A percentile compares a stretch with the other conserved stretches of the same genome.
These are phyloP conservation scores for Crithidia brevicula DNA, from an alignment of 208 protist genomes.

Conservation along the genomic window DNA sequence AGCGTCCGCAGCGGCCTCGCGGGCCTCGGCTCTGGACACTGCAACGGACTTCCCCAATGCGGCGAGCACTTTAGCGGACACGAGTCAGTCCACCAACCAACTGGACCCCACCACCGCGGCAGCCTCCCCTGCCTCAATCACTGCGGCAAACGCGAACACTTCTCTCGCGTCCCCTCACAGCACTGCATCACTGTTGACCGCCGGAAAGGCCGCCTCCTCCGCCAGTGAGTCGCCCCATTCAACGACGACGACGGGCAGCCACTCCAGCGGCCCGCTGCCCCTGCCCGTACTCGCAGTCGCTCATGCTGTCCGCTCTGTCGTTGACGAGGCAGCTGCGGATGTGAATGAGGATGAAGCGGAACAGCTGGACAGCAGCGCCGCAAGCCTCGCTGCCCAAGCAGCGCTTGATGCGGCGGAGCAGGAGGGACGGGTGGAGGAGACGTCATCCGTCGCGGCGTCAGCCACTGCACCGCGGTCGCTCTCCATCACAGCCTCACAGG, in stretches of 20 bases:
- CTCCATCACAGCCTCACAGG: conserved; percentile 6
- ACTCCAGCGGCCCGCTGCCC: no score
- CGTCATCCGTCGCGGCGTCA: background rate
- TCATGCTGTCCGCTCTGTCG: background rate
- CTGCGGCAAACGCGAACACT: no score
- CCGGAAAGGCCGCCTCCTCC: background rate
- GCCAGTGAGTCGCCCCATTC: background rate
- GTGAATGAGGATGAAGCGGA: conserved; percentile 8
- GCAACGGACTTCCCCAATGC: background rate
- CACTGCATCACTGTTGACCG: background rate
- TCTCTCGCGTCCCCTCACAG: background rate
- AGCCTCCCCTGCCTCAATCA: no score
- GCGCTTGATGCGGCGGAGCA: conserved; percentile 34
- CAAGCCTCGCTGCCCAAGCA: conserved; percentile 27
- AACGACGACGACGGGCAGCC: background rate
- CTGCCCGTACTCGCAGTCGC: no score
- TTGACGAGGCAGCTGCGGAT: background rate
- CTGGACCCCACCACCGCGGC: background rate
- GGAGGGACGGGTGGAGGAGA: background rate
- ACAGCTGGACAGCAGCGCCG: conserved; percentile 20
- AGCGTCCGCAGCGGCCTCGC: background rate
- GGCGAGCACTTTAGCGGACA: conserved; percentile 16
- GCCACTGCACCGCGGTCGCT: conserved; percentile 2
- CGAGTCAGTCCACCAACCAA: background rate
- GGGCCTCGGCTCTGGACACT: background rate